Percentiles rank a stretch among this genome's conserved stretches.
These are phyloP conservation scores for Conticribra guillardii DNA, from an alignment of 108 stramenopile genomes.

Conservation along the genomic window DNA sequence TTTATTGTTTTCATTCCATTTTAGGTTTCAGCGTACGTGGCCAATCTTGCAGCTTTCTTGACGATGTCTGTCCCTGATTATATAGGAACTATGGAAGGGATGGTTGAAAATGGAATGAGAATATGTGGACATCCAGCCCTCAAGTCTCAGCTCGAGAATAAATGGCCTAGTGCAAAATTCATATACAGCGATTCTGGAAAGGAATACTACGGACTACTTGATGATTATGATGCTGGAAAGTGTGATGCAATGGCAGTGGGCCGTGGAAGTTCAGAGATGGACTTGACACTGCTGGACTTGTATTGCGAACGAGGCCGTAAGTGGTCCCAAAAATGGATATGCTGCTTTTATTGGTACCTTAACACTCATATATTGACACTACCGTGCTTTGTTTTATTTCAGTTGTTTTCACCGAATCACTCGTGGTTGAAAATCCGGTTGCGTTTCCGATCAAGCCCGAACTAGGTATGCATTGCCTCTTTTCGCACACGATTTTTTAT, in stretches of 20 bases:
- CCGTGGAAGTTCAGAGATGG: background rate
- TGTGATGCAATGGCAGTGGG: constrained; percentile 16
- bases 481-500: background rate
- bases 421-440: constrained; percentile 10
- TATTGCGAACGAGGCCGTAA: background rate
- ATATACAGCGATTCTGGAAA: background rate
- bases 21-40: constrained; percentile 17
- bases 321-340: background rate
- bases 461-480: background rate
- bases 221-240: constrained; percentile 10
- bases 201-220: background rate
- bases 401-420: constrained; percentile 12
- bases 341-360: too few relatives aligned
- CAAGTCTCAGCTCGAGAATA: background rate
- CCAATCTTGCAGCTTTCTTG: constrained; percentile 22
- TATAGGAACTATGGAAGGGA: background rate
- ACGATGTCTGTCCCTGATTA: background rate
- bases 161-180: constrained; percentile 6
- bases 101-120: background rate
- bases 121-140: constrained; percentile 25
- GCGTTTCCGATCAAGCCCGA: constrained; percentile 9
- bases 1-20: too few relatives aligned
- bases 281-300: background rate
- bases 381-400: background rate
- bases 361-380: too few relatives aligned